A percentile compares a stretch with the other conserved stretches of the same genome.
These are phyloP conservation scores for Huntiella omanensis DNA, from an alignment of 2,329 filamentous ascomycete species.

Conservation along the genomic window DNA sequence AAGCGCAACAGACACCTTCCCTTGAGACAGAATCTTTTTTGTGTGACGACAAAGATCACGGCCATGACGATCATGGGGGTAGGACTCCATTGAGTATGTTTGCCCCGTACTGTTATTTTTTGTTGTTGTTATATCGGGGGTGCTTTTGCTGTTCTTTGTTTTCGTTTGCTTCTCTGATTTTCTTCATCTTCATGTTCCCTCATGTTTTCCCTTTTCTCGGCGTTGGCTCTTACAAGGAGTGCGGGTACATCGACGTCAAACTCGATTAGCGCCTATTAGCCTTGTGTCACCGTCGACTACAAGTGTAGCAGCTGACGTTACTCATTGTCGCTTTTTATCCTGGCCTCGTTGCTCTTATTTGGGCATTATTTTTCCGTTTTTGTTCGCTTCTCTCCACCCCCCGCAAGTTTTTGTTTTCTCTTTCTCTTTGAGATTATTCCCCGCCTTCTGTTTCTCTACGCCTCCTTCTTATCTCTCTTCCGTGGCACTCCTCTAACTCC, in stretches of 20 bases:
- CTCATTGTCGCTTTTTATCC: too few relatives aligned
- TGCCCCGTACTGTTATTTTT: too few relatives aligned
- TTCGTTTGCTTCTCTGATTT: neutral
- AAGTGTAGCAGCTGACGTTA: too few relatives aligned
- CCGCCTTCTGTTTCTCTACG: neutral
- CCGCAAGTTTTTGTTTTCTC: neutral
- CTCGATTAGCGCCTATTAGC: neutral
- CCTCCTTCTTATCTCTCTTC: neutral
- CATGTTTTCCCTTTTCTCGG: neutral
- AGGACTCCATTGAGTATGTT: too few relatives aligned
- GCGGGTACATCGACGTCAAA: too few relatives aligned
- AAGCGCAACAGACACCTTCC: too few relatives aligned
- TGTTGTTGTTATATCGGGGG: neutral
- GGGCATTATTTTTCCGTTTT: neutral
- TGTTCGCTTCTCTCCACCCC: neutral
- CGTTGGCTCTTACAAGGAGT: neutral
- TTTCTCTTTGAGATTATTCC: neutral
- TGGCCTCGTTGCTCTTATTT: too few relatives aligned
- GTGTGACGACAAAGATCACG: too few relatives aligned
- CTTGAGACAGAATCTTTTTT: too few relatives aligned
- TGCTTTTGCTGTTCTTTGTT: neutral
- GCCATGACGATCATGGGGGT: too few relatives aligned
- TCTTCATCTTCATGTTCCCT: neutral
- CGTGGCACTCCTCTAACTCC: too few relatives aligned
- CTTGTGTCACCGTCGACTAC: conserved; percentile 10